These are phyloP conservation scores for Cornus florida DNA, from an alignment of 148 eudicot species.

Conservation along the genomic window DNA sequence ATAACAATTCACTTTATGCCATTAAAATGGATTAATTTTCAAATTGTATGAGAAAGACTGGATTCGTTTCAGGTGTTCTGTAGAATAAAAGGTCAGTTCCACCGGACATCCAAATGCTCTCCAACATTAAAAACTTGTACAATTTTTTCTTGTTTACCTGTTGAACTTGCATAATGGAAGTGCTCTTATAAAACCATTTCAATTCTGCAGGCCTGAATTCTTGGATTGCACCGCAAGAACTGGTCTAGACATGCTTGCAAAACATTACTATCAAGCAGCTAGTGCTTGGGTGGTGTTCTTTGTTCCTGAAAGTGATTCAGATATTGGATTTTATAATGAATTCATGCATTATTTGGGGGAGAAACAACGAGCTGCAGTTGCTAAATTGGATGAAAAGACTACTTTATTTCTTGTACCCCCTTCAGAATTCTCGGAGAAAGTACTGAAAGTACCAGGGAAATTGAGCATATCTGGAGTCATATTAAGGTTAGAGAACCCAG, in stretches of 20 bases:
- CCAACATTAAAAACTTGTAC: background rate
- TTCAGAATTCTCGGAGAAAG: slow-evolving; percentile 85
- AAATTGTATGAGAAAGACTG: background rate
- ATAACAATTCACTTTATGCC: background rate
- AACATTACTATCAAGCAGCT: slow-evolving; percentile 82
- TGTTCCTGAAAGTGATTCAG: slow-evolving; percentile 73
- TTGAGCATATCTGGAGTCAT: slow-evolving; percentile 87
- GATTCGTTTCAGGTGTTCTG: background rate
- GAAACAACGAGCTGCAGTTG: slow-evolving; percentile 82
- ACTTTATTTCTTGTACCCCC: slow-evolving; percentile 88
- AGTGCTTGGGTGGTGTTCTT: slow-evolving; percentile 81
- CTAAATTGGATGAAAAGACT: slow-evolving; percentile 67
- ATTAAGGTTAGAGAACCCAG: slow-evolving; percentile 61
- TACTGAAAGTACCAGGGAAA: slow-evolving; percentile 80
- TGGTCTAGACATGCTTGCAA: slow-evolving; percentile 81
- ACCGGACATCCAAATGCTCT: background rate
- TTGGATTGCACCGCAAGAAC: slow-evolving; percentile 89
- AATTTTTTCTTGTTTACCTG: background rate
- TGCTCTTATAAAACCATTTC: background rate
- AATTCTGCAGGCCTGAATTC: slow-evolving; percentile 65
- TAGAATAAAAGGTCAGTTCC: background rate
- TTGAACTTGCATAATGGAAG: background rate
- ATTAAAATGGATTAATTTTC: background rate
- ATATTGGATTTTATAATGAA: slow-evolving; percentile 74
- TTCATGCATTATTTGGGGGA: slow-evolving; percentile 79